Conservation (phyloP, 2,329 filamentous ascomycete genomes). For the Paracoccidioides lutzii region DNA sequence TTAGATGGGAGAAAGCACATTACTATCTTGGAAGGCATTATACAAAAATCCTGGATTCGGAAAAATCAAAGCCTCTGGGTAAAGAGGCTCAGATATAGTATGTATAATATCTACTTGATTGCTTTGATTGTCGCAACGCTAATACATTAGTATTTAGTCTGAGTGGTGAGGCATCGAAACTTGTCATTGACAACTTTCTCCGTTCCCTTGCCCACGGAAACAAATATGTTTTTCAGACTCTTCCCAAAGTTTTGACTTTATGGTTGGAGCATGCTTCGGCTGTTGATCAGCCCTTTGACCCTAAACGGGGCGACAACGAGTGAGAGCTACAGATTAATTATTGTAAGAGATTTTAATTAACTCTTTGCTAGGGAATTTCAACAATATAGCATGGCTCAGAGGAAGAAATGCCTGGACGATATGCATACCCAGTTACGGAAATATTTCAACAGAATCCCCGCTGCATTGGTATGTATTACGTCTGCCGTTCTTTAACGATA, state of each 20-base stretch:
- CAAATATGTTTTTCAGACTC: conserved; percentile 90
- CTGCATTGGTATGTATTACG: conserved; percentile 26
- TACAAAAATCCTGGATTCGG: conserved; percentile 85
- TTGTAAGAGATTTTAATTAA: conserved; percentile 5
- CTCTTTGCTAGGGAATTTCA: conserved; percentile 30
- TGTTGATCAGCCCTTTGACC: conserved; percentile 47
- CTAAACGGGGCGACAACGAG: conserved; percentile 36
- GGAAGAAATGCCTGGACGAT: conserved; percentile 53
- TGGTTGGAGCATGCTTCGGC: conserved; percentile 86
- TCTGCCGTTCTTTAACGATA: not conserved
- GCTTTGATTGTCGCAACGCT: not conserved
- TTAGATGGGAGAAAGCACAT: conserved; percentile 86
- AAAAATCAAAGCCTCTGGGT: conserved; percentile 60
- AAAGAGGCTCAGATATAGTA: conserved; percentile 63
- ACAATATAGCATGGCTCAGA: conserved; percentile 33
- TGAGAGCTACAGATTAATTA: conserved; percentile 14
- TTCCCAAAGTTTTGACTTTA: conserved; percentile 80
- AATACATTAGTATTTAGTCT: conserved; percentile 31
- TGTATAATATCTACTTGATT: conserved; percentile 8
- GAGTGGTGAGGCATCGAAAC: conserved; percentile 69
- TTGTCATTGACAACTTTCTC: conserved; percentile 89
- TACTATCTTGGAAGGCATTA: conserved; percentile 96
- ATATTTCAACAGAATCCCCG: conserved; percentile 48
- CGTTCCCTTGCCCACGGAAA: conserved; percentile 77
- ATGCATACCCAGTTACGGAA: conserved; percentile 68